Base-by-base conservation (phyloP, 768 basidiomycete genomes). In the Phaeotremella fagi region DNA sequence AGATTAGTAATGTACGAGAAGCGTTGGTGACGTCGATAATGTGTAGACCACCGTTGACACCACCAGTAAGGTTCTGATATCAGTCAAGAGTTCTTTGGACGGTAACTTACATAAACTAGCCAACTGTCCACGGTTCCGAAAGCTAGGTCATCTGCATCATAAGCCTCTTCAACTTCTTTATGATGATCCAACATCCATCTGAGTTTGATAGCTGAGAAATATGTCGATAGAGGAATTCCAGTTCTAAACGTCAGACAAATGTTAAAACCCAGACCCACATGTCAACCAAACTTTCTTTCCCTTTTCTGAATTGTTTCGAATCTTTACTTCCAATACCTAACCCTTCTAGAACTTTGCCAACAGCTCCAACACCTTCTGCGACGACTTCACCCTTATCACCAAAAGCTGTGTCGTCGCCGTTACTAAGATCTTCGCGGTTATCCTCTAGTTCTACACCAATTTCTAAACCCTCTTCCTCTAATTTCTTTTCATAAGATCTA, bases 41-140 rank as follows among this genome's bases (percentile, higher is more conserved):
- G 75, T 97, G 91, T 22, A 88, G 75, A 36, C 83, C 82, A 37
- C 78, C 73, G 28, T 82, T 69, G 1, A 77, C 76, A n/a, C 86
- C 88, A 48, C 90, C 91, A 11, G 89, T 83, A 27, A 91, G 80
- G 71, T 90, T 88, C 87, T 90, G 68, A 33, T 23, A 26, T 18
- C 25, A 22, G 29, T 27, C 33, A 49, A 35, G 16, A n/a, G 33
- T 25, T 24, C 23, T 14, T 47, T 29, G 38, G 56, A 48, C 7
- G 14, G 26, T 45, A 6, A 63, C 78, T 48, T 68, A 91, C 90
- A 74, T 90, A 97, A 63, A 84, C 82, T 42, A 99, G 81, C 94
- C 94, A 99, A 26, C 89, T 90, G 75, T 99, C 95, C 48, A 99
- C 85, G 1, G 95, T 99, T 22, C 95, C 95, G 67, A 97, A 91